Evolutionary conservation across 176 grass and related monocot genomes (phyloP).

Genomic region (Dendrocalamus sinicus): DNA sequence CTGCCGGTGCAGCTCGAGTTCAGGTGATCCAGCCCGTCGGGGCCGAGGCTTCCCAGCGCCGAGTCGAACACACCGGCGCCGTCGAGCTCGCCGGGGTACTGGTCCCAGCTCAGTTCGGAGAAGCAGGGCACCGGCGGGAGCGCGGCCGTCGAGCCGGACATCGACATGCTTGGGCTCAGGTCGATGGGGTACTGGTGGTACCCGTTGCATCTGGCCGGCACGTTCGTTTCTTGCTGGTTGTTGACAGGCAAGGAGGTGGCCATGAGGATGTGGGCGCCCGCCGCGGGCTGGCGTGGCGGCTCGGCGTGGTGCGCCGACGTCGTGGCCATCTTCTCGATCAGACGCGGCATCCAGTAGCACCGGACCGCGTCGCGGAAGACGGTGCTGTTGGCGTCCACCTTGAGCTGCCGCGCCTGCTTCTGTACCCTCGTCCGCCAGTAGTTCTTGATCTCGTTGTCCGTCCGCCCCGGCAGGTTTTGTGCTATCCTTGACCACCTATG

Average conservation of each 20-base stretch:
- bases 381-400: conserved; percentile 86
- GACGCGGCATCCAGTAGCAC: conserved; percentile 90
- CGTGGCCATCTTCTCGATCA: conserved; percentile 77
- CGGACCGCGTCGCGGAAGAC: conserved; percentile 85
- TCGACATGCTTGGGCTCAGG: conserved; percentile 54
- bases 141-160: conserved; percentile 52
- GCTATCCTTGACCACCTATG: conserved; percentile 86
- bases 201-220: neutral
- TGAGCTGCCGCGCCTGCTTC: conserved; percentile 94
- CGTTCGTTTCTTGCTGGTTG: neutral
- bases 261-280: neutral
- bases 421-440: conserved; percentile 90
- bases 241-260: neutral
- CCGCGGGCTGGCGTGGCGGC: neutral
- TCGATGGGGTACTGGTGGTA: neutral
- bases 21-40: conserved; percentile 65
- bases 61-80: conserved; percentile 30
- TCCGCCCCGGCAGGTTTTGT: conserved; percentile 78
- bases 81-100: conserved; percentile 36
- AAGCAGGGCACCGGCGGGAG: conserved; percentile 63
- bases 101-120: conserved; percentile 55
- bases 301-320: neutral
- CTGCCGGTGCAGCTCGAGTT: conserved; percentile 45
- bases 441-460: conserved; percentile 99
- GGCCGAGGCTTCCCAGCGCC: conserved; percentile 33